These are phyloP conservation scores for Puccinia triticina DNA, from an alignment of 1,284 basidiomycete genomes.

Conservation along the genomic window DNA sequence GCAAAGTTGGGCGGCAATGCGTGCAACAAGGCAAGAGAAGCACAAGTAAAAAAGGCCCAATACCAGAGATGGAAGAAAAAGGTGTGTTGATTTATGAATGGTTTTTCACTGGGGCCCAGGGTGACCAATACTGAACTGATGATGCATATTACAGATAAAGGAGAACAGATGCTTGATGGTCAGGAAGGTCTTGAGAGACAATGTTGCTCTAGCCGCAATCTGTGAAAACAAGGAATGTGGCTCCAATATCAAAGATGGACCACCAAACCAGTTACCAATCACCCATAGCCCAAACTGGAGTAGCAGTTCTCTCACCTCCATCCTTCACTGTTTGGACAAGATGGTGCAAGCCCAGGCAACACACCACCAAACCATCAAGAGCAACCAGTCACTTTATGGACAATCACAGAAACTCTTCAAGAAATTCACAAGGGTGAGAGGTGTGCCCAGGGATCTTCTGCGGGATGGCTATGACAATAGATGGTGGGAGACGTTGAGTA, in stretches of 20 bases:
- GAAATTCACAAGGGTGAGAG: not conserved
- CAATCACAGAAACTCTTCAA: not conserved
- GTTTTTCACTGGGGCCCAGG: not conserved
- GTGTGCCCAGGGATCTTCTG: not conserved
- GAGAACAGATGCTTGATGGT: conserved; percentile 2
- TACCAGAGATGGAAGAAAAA: not conserved
- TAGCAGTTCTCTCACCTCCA: not conserved
- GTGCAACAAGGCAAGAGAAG: not conserved
- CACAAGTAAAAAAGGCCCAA: not conserved
- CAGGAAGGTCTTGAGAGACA: not conserved
- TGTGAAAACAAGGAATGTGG: not conserved
- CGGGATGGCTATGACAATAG: not conserved
- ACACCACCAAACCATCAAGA: conserved; percentile 1
- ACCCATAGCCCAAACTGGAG: too few species aligned
- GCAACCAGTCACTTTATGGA: not conserved
- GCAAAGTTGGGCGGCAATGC: not conserved
- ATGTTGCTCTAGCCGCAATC: not conserved
- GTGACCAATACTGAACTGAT: not conserved
- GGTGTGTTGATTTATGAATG: not conserved
- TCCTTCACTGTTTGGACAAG: not conserved
- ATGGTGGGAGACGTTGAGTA: not conserved
- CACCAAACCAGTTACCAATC: not conserved
- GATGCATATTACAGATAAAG: not conserved
- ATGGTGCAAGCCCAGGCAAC: not conserved
- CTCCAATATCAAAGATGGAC: not conserved